phyloP scores from a whole-genome alignment of 1,139 yeast species.

The Lodderomyces orthopsilosis region DNA sequence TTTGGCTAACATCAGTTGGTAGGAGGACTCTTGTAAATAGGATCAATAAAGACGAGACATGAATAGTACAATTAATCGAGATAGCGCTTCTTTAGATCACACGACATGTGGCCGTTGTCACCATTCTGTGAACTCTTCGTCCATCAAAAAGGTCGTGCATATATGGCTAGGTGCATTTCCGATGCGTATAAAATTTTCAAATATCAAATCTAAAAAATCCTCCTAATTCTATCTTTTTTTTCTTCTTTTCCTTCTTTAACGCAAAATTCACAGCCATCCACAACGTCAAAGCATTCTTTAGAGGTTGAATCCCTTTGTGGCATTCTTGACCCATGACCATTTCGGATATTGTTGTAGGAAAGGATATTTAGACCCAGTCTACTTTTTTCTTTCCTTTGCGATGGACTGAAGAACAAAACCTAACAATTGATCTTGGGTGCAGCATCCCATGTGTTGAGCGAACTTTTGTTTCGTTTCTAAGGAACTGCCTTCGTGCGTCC shows the following conservation, averaged over 20 bases:
- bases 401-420: slow-evolving; percentile 65
- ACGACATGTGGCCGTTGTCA: no score
- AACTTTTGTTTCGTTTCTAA: slow-evolving; percentile 46
- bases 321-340: slow-evolving; percentile 75
- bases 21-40: slow-evolving; percentile 4
- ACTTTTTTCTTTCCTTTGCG: slow-evolving; percentile 23
- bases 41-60: neutral
- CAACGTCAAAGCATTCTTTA: slow-evolving; percentile 65
- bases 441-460: slow-evolving; percentile 58
- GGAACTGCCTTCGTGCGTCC: slow-evolving; percentile 84
- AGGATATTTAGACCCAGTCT: slow-evolving; percentile 1
- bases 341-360: slow-evolving; percentile 51
- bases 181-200: neutral
- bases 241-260: slow-evolving; percentile 34
- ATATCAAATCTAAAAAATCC: neutral
- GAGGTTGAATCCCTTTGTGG: slow-evolving; percentile 73
- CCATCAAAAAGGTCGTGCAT: neutral
- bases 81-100: no score
- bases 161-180: neutral
- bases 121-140: no score
- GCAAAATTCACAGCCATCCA: slow-evolving; percentile 67
- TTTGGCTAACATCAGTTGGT: no score
- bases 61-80: no score
- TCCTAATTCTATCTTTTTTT: no score
- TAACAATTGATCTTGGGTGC: slow-evolving; percentile 75